Evolutionary conservation across 75 land plant species (phyloP), one percentile per base, ranked within the genome.

Genomic region (Azolla pinnata): DNA sequence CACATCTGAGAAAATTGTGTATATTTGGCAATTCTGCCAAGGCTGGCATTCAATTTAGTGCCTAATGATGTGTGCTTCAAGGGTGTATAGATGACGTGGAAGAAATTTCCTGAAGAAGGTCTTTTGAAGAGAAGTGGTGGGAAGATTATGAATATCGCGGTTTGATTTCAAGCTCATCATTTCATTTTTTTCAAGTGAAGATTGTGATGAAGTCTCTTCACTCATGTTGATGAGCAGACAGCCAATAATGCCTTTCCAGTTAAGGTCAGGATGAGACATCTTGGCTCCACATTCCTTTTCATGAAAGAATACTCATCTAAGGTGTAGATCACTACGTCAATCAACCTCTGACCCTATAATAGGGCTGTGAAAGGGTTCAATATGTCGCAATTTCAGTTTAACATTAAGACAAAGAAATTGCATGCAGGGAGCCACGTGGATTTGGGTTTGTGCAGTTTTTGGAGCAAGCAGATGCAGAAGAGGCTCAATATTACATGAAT

Each of bases 341-440:
- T 52, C 25, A 23, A 52, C 5, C 27, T 24, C 10, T 52, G 18
- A 18, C 54, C 54, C 54, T 46, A 14, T 2, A 46, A 23, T 23
- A 46, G 49, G 49, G 21, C 14, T 46, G 2, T 46, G 2, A 14
- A 14, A 14, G 49, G 49, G 3, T 46, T 46, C 21, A 3, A 17
- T 4, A 14, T 46, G 2, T 46, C 21, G 49, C 14, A 18, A 2
- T 46, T 46, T 46, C 49, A n/a, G n/a, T n/a, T 17, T 46, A 46
- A 18, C 21, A 2, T 18, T 38, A 46, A 46, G n/a, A 18, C 23
- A 4, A 2, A 19, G 54, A 31, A 31, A 0, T 45, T 24, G 26
- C 44, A 8, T 72, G 76, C 61, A 75, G 78, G 51, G 75, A 75
- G 44, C 76, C 75, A 26, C 78, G 78, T 31, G 78, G 78, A n/a